Evolutionary conservation across 768 basidiomycete species (phyloP).

Genomic region (Russula foetens): DNA sequence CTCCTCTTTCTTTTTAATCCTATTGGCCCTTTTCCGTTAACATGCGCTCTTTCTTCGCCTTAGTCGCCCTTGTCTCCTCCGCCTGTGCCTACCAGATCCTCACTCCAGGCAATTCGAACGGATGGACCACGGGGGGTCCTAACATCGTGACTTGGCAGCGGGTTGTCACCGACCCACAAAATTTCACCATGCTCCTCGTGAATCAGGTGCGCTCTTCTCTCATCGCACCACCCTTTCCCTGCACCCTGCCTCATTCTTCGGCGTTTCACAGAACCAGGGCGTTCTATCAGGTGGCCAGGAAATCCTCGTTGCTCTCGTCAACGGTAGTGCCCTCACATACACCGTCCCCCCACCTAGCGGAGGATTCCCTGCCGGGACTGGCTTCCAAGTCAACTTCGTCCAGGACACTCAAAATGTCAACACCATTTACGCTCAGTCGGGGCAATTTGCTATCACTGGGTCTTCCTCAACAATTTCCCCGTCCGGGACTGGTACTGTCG

Average conservation of each 20-base stretch:
- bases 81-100: slow-evolving; percentile 54
- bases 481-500: background rate
- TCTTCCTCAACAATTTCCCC: slow-evolving; percentile 16
- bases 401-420: slow-evolving; percentile 36
- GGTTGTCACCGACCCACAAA: slow-evolving; percentile 56
- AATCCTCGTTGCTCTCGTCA: slow-evolving; percentile 47
- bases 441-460: slow-evolving; percentile 44
- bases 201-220: slow-evolving; percentile 42
- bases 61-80: slow-evolving; percentile 45
- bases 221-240: background rate
- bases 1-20: background rate
- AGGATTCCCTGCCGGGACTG: slow-evolving; percentile 55
- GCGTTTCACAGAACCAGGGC: slow-evolving; percentile 23
- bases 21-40: background rate
- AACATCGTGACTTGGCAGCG: slow-evolving; percentile 53
- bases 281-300: slow-evolving; percentile 31
- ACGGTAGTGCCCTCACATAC: slow-evolving; percentile 35
- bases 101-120: slow-evolving; percentile 27
- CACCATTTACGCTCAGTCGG: slow-evolving; percentile 65
- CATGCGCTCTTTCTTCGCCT: slow-evolving; percentile 37
- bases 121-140: slow-evolving; percentile 48
- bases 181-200: slow-evolving; percentile 61
- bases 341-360: slow-evolving; percentile 46
- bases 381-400: slow-evolving; percentile 70
- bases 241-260: background rate